Percentiles rank a stretch among this genome's conserved stretches.
phyloP scores from a whole-genome alignment of 2,329 filamentous ascomycete species.

The Paecilomyces formosus region DNA sequence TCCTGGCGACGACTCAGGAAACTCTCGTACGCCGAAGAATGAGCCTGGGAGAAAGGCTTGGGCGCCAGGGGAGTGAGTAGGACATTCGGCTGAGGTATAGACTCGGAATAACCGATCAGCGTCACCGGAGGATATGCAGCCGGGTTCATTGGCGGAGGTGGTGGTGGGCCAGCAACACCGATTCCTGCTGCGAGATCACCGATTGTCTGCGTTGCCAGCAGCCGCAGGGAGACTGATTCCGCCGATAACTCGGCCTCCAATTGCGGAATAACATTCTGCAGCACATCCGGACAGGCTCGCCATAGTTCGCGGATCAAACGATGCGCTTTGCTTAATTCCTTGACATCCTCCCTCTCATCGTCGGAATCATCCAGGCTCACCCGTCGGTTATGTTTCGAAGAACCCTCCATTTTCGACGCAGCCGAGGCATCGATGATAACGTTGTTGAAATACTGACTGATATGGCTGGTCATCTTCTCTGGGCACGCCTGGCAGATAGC shows the following conservation, averaged over 20 bases:
- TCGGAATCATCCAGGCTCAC: conserved; percentile 54
- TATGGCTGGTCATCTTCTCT: conserved; percentile 90
- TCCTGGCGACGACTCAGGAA: conserved; percentile 83
- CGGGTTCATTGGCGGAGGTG: conserved; percentile 65
- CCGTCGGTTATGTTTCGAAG: conserved; percentile 35
- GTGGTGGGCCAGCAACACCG: conserved; percentile 79
- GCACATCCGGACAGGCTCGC: conserved; percentile 79
- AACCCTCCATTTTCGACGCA: conserved; percentile 49
- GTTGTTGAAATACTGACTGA: conserved; percentile 94
- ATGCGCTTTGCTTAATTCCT: conserved; percentile 85
- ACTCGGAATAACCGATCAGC: conserved; percentile 39
- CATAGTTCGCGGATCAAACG: conserved; percentile 83
- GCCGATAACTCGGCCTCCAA: conserved; percentile 86
- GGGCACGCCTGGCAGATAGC: conserved; percentile 81
- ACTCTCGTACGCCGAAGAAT: conserved; percentile 69
- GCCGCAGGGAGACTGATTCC: conserved; percentile 78
- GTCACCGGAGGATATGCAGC: conserved; percentile 67
- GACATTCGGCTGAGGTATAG: conserved; percentile 50
- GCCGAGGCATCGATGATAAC: conserved; percentile 84
- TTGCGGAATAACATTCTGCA: conserved; percentile 90
- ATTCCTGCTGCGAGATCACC: conserved; percentile 94
- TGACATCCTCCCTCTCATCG: conserved; percentile 73
- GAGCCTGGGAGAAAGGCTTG: conserved; percentile 79
- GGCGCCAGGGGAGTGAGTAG: conserved; percentile 78
- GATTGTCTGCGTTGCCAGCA: conserved; percentile 85